Evolutionary conservation across 257 asterid genomes (phyloP), one percentile per base, ranked within the genome.

Genomic region (Mentha longifolia): DNA sequence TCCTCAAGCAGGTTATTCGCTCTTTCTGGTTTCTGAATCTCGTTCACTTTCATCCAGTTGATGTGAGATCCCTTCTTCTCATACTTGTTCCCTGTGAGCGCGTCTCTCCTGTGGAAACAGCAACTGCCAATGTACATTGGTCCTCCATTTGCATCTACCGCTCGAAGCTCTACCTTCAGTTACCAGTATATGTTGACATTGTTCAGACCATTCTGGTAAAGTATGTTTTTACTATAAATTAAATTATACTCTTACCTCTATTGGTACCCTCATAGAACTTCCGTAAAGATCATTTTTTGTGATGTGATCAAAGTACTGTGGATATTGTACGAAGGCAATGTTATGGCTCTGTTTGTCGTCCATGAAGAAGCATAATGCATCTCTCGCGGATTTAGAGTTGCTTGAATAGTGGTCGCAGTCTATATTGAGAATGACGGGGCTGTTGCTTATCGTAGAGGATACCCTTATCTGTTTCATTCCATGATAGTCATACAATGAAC

Each of bases 301-400:
- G 57, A 28, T 20, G 65, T 51, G 52, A 67, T 6, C 50, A 35
- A 16, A 51, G 0, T 3, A 2, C 72, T 67, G 72, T 3, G 72
- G 72, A 35, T n/a, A 67, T 49, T 67, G 72, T 9, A 67, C 62
- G 6, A 17, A 67, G 35, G 50, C 62, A 33, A 51, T 35, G 62
- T 51, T 12, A 67, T 35, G 62, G 62, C 72, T 20, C 62, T 67
- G 50, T 35, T 67, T 20, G 0, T 68, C 73, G 13, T 68, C 73
- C 73, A 68, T 51, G 63, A 54, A 68, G 51, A 68, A 68, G 64
- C 73, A 68, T 12, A 68, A 37, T 13, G 63, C 73, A 35, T 68
- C 73, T 35, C 73, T 51, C 51, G 37, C 63, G 6, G 72, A 50
- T 67, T 51, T 11, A 31, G 72, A 12, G 50, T 67, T 52, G 51